Conservation (phyloP, 202 grass and related monocot genomes). For the Elaeis oleifera region DNA sequence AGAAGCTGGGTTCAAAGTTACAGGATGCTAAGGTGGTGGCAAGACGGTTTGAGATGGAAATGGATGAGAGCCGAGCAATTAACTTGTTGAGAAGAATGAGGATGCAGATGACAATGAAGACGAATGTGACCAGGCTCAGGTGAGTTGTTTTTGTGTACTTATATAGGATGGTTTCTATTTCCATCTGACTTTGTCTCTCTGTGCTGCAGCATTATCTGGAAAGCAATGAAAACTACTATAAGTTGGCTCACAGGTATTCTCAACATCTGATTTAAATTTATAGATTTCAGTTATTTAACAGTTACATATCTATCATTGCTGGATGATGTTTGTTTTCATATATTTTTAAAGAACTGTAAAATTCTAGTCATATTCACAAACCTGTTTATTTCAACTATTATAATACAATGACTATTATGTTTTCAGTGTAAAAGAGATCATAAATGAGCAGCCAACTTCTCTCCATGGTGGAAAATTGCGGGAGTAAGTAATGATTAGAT, state of each 20-base stretch:
- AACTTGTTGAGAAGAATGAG: conserved; percentile 54
- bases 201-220: conserved; percentile 93
- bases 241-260: conserved; percentile 84
- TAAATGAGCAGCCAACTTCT: conserved; percentile 82
- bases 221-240: conserved; percentile 98
- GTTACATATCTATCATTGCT: too few species aligned
- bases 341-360: too few species aligned
- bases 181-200: conserved; percentile 23
- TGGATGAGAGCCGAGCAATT: conserved; percentile 47
- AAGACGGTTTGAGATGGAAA: conserved; percentile 33
- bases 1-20: conserved; percentile 83
- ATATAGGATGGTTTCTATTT: conserved; percentile 15
- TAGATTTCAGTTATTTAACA: background rate
- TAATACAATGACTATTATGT: conserved; percentile 12
- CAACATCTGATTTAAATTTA: conserved; percentile 9
- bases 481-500: conserved; percentile 51
- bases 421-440: conserved; percentile 91
- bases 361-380: too few species aligned
- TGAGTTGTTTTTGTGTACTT: conserved; percentile 15
- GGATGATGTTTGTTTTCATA: too few species aligned
- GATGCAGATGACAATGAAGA: conserved; percentile 73
- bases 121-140: conserved; percentile 94
- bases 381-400: too few species aligned
- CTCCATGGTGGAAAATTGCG: conserved; percentile 85
- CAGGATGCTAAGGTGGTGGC: conserved; percentile 42